These are phyloP conservation scores for Paulownia fortunei DNA, from an alignment of 257 asterid genomes.

Conservation along the genomic window DNA sequence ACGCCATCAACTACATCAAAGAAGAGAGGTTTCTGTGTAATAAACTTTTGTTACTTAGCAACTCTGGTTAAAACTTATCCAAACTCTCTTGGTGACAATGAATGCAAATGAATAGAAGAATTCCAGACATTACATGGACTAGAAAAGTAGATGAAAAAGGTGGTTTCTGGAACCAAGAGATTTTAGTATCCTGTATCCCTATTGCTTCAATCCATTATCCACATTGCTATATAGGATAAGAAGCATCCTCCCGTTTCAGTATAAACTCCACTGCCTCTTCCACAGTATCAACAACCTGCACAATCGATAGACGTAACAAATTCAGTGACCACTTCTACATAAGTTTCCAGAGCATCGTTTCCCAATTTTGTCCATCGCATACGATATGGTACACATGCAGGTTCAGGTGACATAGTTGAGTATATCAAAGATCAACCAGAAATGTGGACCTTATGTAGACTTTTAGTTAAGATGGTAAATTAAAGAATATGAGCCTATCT, in stretches of 20 bases:
- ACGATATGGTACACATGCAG: background rate
- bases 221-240: background rate
- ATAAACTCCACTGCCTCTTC: constrained; percentile 73
- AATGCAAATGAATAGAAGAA: background rate
- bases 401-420: background rate
- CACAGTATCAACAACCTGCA: constrained; percentile 70
- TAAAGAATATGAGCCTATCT: background rate
- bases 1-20: no score
- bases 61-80: background rate
- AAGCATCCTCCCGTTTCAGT: constrained; percentile 51
- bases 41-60: no score
- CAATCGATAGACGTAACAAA: background rate
- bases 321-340: background rate
- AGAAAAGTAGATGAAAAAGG: background rate
- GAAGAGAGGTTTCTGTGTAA: no score
- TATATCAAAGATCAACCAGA: no score
- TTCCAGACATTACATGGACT: background rate
- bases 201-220: background rate
- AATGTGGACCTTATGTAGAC: background rate
- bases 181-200: background rate
- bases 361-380: background rate
- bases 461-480: background rate
- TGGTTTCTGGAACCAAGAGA: background rate
- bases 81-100: background rate
- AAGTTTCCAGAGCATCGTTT: background rate